phyloP scores from a whole-genome alignment of 441 rosid genomes.

The Iberis amara region DNA sequence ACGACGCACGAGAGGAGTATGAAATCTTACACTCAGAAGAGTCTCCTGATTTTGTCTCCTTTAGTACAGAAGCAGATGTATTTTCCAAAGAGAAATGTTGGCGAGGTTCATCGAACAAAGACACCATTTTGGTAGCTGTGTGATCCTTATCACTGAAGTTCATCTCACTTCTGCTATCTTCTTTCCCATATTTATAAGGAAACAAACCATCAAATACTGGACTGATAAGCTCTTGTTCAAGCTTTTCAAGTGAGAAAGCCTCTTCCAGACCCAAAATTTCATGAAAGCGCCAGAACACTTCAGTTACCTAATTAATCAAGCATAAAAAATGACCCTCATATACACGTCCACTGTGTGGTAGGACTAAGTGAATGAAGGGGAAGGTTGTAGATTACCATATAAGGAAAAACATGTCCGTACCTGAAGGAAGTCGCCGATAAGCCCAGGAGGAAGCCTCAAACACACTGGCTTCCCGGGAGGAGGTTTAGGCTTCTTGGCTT shows the following conservation, averaged over 20 bases:
- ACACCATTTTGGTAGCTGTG: slow-evolving; percentile 27
- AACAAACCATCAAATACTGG: slow-evolving; percentile 47
- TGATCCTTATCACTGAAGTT: slow-evolving; percentile 32
- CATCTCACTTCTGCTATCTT: slow-evolving; percentile 35
- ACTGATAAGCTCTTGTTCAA: slow-evolving; percentile 73
- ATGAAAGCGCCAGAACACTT: slow-evolving; percentile 69
- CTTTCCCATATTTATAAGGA: slow-evolving; percentile 37
- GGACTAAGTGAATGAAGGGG: slow-evolving; percentile 18
- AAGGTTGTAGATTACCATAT: slow-evolving; percentile 17
- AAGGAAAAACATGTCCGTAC: slow-evolving; percentile 37
- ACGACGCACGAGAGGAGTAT: slow-evolving; percentile 35
- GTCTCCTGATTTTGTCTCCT: slow-evolving; percentile 45
- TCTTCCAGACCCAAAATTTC: slow-evolving; percentile 65
- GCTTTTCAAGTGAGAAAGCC: slow-evolving; percentile 47
- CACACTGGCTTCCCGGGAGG: slow-evolving; percentile 68
- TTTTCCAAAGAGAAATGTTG: slow-evolving; percentile 31
- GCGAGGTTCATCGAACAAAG: slow-evolving; percentile 35
- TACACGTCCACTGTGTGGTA: slow-evolving; percentile 5
- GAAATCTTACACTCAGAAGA: slow-evolving; percentile 36
- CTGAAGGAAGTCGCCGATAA: slow-evolving; percentile 92
- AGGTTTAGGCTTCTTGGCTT: slow-evolving; percentile 46
- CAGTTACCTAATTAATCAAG: slow-evolving; percentile 63
- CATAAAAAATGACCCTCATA: slow-evolving; percentile 28
- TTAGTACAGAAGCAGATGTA: slow-evolving; percentile 35
- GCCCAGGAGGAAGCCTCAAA: slow-evolving; percentile 62